Base-by-base conservation (phyloP, 164 flowering plant species). In the Cinnamomum micranthum region DNA sequence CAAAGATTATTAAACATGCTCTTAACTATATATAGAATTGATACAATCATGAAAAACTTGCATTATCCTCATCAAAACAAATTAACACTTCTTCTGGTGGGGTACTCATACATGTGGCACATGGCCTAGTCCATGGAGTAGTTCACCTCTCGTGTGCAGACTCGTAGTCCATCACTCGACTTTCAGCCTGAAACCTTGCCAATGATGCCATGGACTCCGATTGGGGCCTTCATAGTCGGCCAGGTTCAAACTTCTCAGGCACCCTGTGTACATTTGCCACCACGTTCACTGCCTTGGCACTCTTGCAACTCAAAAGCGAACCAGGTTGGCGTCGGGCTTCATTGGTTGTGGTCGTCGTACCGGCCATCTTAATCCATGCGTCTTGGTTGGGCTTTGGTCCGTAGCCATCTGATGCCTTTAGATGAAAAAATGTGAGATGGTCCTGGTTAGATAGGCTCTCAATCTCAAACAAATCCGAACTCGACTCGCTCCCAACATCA, bases 381-480 rank as follows among this genome's bases (percentile, higher is more conserved):
- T 17, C 60, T 17, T 15, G 7, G 60, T 55, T 6, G 17, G 50
- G 76, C 69, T 94, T 93, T n/a, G 98, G 98, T 13, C 90, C 89
- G 78, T 91, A 91, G 62, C 7, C 60, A 55, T 55, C n/a, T 3
- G 87, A 82, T 52, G 72, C 75, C 73, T 84, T 88, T 17, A 79
- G 80, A 25, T 73, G 76, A 19, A 86, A 81, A 72, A 78, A 86
- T 19, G 86, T 85, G 76, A 82, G 86, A 76, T 83, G 80, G 50
- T 13, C 27, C 62, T 70, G 68, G 25, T 62, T 31, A 20, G 83
- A 79, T 14, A 92, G 69, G 80, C 89, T 87, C 69, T 87, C 89
- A 28, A 94, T 91, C 85, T 94, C 98, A 19, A 94, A 94, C 71
- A 94, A 77, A 70, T 94, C 98, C 14, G 98, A 94, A 75, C 98